A percentile compares a stretch with the other conserved stretches of the same genome.
phyloP scores from a whole-genome alignment of 1,139 yeast species.

The Yamadazyma conglobata region DNA sequence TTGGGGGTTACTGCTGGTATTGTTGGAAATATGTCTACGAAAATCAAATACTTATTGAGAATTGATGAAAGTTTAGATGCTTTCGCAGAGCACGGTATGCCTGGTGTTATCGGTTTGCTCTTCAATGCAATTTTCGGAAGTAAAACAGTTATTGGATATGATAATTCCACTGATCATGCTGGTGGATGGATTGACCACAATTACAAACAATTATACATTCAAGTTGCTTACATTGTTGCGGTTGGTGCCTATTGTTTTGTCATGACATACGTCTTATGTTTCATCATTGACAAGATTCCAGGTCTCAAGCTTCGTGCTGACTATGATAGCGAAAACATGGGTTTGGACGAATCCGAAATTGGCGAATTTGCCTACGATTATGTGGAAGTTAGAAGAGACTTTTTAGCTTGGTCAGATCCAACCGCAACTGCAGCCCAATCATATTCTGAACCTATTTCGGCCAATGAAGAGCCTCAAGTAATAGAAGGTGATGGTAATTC shows the following conservation, averaged over 20 bases:
- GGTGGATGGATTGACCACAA: constrained; percentile 95
- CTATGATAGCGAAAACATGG: constrained; percentile 82
- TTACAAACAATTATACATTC: constrained; percentile 88
- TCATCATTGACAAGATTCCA: constrained; percentile 73
- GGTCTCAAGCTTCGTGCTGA: constrained; percentile 76
- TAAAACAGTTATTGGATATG: constrained; percentile 85
- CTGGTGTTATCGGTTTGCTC: constrained; percentile 84
- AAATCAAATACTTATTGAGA: constrained; percentile 71
- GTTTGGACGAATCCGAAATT: constrained; percentile 95
- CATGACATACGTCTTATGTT: constrained; percentile 75
- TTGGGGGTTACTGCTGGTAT: constrained; percentile 80
- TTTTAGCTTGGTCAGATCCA: constrained; percentile 56
- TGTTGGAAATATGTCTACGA: constrained; percentile 87
- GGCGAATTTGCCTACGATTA: constrained; percentile 98
- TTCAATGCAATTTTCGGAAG: constrained; percentile 89
- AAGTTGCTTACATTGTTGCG: constrained; percentile 78
- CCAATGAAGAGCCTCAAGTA: constrained; percentile 1
- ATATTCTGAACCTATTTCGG: not conserved
- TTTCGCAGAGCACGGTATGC: constrained; percentile 96
- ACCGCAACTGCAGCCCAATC: constrained; percentile 1
- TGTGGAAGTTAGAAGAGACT: constrained; percentile 94
- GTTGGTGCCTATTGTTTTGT: constrained; percentile 72
- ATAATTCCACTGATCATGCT: constrained; percentile 70
- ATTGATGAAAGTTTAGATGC: constrained; percentile 95
- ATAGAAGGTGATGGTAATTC: constrained; percentile 3